Base-by-base conservation (phyloP, 106 monocot species). In the Dendrobium catenatum region DNA sequence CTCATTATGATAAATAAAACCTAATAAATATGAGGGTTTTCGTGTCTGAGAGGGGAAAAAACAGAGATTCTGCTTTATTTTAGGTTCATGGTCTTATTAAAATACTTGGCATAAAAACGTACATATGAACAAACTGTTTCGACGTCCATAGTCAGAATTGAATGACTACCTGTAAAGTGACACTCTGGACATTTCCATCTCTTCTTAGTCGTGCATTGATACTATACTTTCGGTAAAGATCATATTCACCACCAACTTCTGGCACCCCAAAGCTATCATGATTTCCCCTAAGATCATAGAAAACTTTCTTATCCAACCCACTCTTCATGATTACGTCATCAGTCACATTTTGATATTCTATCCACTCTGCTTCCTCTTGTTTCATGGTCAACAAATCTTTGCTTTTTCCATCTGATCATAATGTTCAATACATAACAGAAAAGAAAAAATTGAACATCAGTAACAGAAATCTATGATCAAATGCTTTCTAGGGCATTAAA, bases 221-320 rank as follows among this genome's bases (percentile, higher is more conserved):
- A 80, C 98, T 93, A 61, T 99, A 95, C 76, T 99, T 95, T 9
- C 79, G 27, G 79, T 91, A 99, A 79, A 87, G 91, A 84, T 99
- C 98, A 89, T 86, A 91, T 22, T 42, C 40, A 33, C 87, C 93
- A 75, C 91, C 95, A 78, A 77, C 41, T 41, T 72, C 80, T 55
- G 91, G 88, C 75, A 99, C 95, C 27, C 95, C 95, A 87, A 99
- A 95, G 56, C 82, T 85, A 83, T 99, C 98, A 90, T 99, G 98
- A 81, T 99, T 99, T 76, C 95, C 95, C 85, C 91, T 93, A 17
- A 99, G 87, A 86, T 99, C 98, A 82, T 87, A 99, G 80, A 99
- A 99, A 56, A 91, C 82, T 43, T 84, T 86, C 84, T 79, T 75
- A n/a, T 91, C 83, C 72, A 99, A 93, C 33, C 93, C 88, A 85